Conservation (phyloP, 768 basidiomycete genomes). For the Symmetrospora coprosmae region DNA sequence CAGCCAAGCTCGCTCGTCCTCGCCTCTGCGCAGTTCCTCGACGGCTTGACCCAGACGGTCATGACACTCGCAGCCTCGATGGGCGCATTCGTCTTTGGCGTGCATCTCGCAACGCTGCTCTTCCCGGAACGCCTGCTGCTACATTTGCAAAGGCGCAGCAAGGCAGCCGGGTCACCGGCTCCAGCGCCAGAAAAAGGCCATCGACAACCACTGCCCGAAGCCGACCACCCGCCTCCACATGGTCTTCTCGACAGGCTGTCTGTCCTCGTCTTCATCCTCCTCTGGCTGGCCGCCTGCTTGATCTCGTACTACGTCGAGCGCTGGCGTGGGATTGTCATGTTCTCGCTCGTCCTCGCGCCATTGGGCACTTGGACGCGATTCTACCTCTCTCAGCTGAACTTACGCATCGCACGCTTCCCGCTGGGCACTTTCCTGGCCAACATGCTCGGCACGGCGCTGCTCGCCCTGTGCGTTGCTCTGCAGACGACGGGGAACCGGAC, state of each 20-base stretch:
- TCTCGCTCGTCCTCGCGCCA: conserved; percentile 75
- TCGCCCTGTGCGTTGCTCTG: conserved; percentile 58
- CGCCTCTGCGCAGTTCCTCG: conserved; percentile 62
- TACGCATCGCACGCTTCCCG: conserved; percentile 49
- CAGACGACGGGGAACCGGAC: conserved; percentile 42
- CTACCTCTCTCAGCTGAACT: conserved; percentile 60
- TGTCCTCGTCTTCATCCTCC: conserved; percentile 42
- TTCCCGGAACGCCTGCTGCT: conserved; percentile 23
- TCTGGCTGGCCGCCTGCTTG: conserved; percentile 49
- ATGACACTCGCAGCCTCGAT: conserved; percentile 65
- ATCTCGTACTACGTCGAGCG: conserved; percentile 55
- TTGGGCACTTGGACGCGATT: conserved; percentile 80
- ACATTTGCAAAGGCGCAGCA: background rate
- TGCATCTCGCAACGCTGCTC: conserved; percentile 46
- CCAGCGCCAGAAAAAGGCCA: background rate
- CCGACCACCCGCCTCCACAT: background rate
- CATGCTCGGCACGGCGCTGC: conserved; percentile 61
- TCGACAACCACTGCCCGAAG: background rate
- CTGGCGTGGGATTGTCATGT: conserved; percentile 66
- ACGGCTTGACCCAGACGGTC: conserved; percentile 64
- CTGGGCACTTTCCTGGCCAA: conserved; percentile 68
- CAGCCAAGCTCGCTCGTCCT: no score
- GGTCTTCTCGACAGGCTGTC: no score
- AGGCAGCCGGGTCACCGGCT: background rate
- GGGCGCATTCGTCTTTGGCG: conserved; percentile 63